A percentile compares a stretch with the other conserved stretches of the same genome.
Evolutionary conservation across 2,329 filamentous ascomycete species (phyloP).

Genomic region (Seiridium cupressi): DNA sequence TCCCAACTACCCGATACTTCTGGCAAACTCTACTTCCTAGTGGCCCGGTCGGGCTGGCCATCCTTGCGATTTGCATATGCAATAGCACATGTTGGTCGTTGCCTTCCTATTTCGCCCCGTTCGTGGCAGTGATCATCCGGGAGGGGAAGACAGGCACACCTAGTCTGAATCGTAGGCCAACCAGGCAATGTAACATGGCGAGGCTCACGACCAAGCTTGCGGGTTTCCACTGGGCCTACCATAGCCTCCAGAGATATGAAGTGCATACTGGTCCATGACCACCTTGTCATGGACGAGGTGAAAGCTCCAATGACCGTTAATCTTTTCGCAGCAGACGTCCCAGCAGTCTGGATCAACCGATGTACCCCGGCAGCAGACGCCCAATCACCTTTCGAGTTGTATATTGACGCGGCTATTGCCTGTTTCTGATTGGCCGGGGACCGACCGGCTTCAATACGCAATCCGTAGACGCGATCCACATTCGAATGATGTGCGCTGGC

Average conservation of each 20-base stretch:
- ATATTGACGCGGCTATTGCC: constrained; percentile 10
- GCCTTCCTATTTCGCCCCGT: neutral
- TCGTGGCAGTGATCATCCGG: neutral
- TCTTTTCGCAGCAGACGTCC: neutral
- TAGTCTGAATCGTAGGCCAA: neutral
- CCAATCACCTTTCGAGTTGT: neutral
- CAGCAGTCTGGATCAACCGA: constrained; percentile 8
- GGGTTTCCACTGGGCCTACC: neutral
- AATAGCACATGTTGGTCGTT: constrained; percentile 8
- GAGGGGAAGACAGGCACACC: neutral
- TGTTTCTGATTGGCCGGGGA: constrained; percentile 2
- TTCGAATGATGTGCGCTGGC: neutral
- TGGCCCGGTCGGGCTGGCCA: neutral
- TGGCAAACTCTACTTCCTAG: neutral
- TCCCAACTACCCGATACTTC: neutral
- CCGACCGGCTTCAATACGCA: neutral
- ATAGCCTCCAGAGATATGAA: neutral
- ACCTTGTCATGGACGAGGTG: neutral
- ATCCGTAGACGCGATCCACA: neutral
- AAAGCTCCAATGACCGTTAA: neutral
- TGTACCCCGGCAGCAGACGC: neutral
- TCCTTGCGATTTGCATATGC: constrained; percentile 6
- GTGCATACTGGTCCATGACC: neutral
- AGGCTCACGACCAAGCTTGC: neutral
- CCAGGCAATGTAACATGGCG: neutral